Evolutionary conservation across 2,329 filamentous ascomycete genomes (phyloP).

Genomic region (Biscogniauxia sp.): DNA sequence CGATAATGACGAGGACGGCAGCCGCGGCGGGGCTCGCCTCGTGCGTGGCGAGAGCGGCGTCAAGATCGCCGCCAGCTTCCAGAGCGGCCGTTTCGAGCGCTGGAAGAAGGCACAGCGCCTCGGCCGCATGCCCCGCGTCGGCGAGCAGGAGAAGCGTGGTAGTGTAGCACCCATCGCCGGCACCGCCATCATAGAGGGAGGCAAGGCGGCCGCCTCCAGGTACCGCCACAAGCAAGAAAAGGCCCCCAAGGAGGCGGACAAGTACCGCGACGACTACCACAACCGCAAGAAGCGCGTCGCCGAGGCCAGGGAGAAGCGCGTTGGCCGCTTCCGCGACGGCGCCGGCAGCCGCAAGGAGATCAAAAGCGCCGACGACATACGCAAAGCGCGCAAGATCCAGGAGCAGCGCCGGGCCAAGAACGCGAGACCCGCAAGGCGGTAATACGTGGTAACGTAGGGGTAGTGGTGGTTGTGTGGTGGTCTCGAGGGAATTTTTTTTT

Average conservation of each 20-base stretch:
- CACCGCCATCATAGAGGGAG: conserved; percentile 36
- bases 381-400: conserved; percentile 74
- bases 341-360: conserved; percentile 68
- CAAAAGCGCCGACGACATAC: conserved; percentile 78
- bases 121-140: conserved; percentile 73
- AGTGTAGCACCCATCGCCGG: conserved; percentile 25
- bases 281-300: conserved; percentile 85
- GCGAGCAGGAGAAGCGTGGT: conserved; percentile 68
- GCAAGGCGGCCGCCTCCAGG: conserved; percentile 39
- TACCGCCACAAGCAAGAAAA: conserved; percentile 86
- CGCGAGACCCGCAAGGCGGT: conserved; percentile 71
- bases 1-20: conserved; percentile 93
- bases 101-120: conserved; percentile 89
- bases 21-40: conserved; percentile 58
- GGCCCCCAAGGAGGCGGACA: conserved; percentile 92
- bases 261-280: conserved; percentile 85
- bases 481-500: too few relatives aligned
- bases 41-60: conserved; percentile 87
- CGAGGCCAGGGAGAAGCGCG: conserved; percentile 80
- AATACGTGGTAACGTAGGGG: too few relatives aligned
- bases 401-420: conserved; percentile 84
- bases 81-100: conserved; percentile 86
- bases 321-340: conserved; percentile 71
- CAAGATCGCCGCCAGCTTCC: conserved; percentile 93
- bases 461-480: too few relatives aligned